Conservation (phyloP, 495 filamentous ascomycete species). For the Collariella sp. region DNA sequence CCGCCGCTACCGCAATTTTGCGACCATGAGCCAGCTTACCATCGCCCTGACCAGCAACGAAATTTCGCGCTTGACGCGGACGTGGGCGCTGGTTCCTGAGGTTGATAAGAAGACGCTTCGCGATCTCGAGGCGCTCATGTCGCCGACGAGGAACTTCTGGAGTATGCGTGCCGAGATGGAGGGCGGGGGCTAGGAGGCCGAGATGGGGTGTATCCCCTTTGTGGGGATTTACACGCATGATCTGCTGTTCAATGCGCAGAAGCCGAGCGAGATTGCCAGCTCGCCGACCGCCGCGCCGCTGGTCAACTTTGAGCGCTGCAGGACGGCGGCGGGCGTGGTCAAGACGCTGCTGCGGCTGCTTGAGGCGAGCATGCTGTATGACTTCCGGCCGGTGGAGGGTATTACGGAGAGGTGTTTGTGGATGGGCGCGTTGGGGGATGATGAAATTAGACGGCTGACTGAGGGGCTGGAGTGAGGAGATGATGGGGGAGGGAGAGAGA, state of each 20-base stretch:
- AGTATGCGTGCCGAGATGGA: constrained; percentile 91
- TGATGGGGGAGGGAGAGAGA: no score
- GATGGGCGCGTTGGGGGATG: constrained; percentile 83
- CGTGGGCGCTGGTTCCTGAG: constrained; percentile 70
- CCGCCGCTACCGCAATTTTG: constrained; percentile 82
- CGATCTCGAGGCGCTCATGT: constrained; percentile 76
- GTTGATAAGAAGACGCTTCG: constrained; percentile 63
- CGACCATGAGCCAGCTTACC: constrained; percentile 90
- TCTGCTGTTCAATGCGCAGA: constrained; percentile 90
- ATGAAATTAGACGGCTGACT: constrained; percentile 55
- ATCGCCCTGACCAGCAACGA: constrained; percentile 84
- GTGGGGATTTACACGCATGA: constrained; percentile 94
- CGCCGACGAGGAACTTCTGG: constrained; percentile 85
- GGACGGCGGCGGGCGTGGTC: constrained; percentile 81
- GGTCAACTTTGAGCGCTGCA: constrained; percentile 92
- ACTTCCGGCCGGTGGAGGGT: constrained; percentile 75
- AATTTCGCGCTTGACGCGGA: constrained; percentile 62
- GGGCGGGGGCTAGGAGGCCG: constrained; percentile 42
- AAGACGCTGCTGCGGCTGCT: constrained; percentile 85
- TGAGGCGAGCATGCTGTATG: constrained; percentile 85
- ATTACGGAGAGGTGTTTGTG: constrained; percentile 88
- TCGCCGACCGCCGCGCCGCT: constrained; percentile 61
- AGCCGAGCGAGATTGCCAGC: constrained; percentile 61
- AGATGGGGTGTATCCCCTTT: constrained; percentile 92
- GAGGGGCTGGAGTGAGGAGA: constrained; percentile 31